Evolutionary conservation across 257 asterid species (phyloP).

Genomic region (Prunella vulgaris): DNA sequence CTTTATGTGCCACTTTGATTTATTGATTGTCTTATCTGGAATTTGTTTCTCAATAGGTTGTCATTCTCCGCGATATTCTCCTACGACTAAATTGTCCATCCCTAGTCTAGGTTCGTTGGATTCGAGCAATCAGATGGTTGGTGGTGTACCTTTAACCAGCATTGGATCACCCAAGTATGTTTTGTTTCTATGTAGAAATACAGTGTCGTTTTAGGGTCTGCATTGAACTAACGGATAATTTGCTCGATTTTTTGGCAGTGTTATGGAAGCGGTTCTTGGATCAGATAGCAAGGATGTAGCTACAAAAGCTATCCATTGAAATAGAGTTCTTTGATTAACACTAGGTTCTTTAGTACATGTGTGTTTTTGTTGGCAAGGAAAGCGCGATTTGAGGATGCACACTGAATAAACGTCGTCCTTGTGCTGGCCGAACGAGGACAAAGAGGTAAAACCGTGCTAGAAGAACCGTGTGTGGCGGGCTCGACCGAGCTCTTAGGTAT

Average conservation of each 20-base stretch:
- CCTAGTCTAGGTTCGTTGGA: conserved; percentile 15
- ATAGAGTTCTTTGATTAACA: not conserved
- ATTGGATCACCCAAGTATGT: conserved; percentile 32
- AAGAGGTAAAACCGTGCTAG: not conserved
- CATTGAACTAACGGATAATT: not conserved
- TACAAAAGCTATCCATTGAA: conserved; percentile 8
- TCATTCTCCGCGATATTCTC: conserved; percentile 25
- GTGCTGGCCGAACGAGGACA: not conserved
- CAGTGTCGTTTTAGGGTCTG: not conserved
- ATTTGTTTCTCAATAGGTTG: conserved; percentile 21
- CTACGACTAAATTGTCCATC: conserved; percentile 4
- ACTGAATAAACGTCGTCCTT: not conserved
- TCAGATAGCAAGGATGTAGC: conserved; percentile 21
- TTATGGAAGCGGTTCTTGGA: conserved; percentile 15
- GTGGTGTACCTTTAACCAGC: conserved; percentile 3
- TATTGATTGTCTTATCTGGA: not conserved
- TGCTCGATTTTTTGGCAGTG: conserved; percentile 17
- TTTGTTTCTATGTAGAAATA: not conserved
- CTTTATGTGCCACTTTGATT: not conserved
- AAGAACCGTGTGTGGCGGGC: not conserved
- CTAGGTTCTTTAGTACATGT: not conserved
- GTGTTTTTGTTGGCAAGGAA: not conserved
- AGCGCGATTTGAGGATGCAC: not conserved
- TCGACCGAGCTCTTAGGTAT: not conserved
- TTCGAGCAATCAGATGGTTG: not conserved